These are phyloP conservation scores for Candida tropicalis DNA, from an alignment of 1,139 yeast genomes.

Conservation along the genomic window DNA sequence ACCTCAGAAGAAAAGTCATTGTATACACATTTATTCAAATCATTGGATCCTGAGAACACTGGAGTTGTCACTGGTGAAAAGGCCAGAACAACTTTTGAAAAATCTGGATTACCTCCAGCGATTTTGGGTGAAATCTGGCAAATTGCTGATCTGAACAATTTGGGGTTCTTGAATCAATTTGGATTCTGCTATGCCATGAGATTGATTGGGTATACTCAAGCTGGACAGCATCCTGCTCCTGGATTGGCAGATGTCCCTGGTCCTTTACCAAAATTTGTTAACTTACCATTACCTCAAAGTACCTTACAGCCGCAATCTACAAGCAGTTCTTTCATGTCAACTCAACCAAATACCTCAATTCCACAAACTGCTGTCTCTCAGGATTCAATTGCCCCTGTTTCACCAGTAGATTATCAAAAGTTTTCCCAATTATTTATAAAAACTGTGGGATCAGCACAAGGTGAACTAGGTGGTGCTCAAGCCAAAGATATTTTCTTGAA, in stretches of 20 bases:
- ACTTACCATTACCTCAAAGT: slow-evolving; percentile 26
- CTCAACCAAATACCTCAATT: slow-evolving; percentile 47
- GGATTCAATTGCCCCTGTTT: slow-evolving; percentile 60
- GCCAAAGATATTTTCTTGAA: slow-evolving; percentile 88
- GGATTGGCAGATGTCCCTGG: slow-evolving; percentile 58
- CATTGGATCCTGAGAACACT: slow-evolving; percentile 75
- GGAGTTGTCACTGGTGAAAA: slow-evolving; percentile 90
- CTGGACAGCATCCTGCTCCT: slow-evolving; percentile 59
- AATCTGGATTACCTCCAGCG: slow-evolving; percentile 79
- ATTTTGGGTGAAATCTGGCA: slow-evolving; percentile 93
- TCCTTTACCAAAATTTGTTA: slow-evolving; percentile 58
- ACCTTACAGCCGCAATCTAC: slow-evolving; percentile 40
- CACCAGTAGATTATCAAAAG: slow-evolving; percentile 65
- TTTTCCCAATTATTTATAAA: slow-evolving; percentile 76
- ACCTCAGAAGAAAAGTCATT: slow-evolving; percentile 78
- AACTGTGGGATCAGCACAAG: slow-evolving; percentile 58
- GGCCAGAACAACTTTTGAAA: slow-evolving; percentile 84
- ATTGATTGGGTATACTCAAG: slow-evolving; percentile 85
- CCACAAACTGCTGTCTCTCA: slow-evolving; percentile 35
- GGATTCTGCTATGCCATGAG: slow-evolving; percentile 89
- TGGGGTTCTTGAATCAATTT: slow-evolving; percentile 80
- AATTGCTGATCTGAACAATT: slow-evolving; percentile 78
- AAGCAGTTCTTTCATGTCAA: slow-evolving; percentile 48
- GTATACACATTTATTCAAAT: slow-evolving; percentile 73
- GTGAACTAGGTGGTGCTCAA: slow-evolving; percentile 63